phyloP scores from a whole-genome alignment of 1,139 yeast genomes.

The Diutina mesorugosa region DNA sequence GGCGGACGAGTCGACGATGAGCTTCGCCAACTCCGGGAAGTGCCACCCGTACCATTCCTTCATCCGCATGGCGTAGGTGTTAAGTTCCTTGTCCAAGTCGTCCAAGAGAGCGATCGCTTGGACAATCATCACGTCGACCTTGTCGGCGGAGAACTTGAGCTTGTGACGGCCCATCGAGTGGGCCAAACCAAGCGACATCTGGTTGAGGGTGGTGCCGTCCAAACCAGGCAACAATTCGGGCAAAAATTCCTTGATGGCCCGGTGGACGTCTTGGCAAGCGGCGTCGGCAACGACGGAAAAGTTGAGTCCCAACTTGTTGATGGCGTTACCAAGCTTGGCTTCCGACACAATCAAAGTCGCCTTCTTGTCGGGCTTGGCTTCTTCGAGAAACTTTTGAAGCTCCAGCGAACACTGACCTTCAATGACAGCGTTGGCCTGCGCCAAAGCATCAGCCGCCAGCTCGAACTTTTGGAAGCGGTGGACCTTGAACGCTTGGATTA shows the following conservation, averaged over 20 bases:
- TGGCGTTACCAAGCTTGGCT: conserved; percentile 90
- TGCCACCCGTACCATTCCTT: conserved; percentile 99
- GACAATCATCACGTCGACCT: conserved; percentile 96
- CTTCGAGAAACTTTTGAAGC: conserved; percentile 64
- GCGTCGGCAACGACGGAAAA: conserved; percentile 89
- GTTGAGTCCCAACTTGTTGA: conserved; percentile 85
- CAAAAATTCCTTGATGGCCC: conserved; percentile 88
- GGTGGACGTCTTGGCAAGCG: conserved; percentile 84
- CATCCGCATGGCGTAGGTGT: conserved; percentile 95
- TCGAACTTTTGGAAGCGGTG: conserved; percentile 91
- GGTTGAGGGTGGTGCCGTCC: conserved; percentile 69
- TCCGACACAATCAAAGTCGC: conserved; percentile 86
- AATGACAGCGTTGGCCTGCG: conserved; percentile 83
- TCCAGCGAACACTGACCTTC: conserved; percentile 91
- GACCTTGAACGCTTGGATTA: conserved; percentile 67
- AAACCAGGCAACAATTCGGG: conserved; percentile 93
- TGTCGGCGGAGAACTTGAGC: conserved; percentile 93
- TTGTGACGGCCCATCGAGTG: conserved; percentile 97
- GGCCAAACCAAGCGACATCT: conserved; percentile 94
- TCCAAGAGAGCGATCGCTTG: conserved; percentile 97
- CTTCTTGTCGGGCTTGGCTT: conserved; percentile 79
- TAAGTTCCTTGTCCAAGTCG: conserved; percentile 92
- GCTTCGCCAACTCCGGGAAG: conserved; percentile 98
- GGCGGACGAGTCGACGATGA: conserved; percentile 89
- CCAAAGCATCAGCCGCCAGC: conserved; percentile 92